Percentiles rank a stretch among this genome's conserved stretches.
phyloP scores from a whole-genome alignment of 2,329 filamentous ascomycete species.

The Nakataea oryzae region DNA sequence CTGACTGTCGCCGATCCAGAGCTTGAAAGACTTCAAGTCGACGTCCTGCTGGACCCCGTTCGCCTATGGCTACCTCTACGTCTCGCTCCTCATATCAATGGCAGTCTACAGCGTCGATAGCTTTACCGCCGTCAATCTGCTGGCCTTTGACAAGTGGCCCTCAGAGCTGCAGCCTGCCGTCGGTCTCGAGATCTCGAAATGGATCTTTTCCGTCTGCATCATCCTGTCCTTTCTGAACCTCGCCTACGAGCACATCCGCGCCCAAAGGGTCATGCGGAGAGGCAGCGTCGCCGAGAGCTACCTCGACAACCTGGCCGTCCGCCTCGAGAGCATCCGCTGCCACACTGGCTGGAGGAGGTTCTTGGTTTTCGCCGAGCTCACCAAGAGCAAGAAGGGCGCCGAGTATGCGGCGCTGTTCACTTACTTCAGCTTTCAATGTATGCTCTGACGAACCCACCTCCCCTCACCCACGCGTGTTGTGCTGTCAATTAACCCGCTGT shows the following conservation, averaged over 20 bases:
- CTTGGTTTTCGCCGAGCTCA: constrained; percentile 83
- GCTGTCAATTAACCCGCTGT: background rate
- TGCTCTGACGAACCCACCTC: constrained; percentile 15
- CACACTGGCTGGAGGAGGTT: constrained; percentile 76
- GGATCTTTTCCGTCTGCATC: constrained; percentile 92
- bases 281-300: constrained; percentile 88
- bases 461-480: background rate
- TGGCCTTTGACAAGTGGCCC: constrained; percentile 84
- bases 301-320: constrained; percentile 75
- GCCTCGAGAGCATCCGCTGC: constrained; percentile 75
- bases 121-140: constrained; percentile 85
- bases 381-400: constrained; percentile 80
- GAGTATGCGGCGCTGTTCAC: constrained; percentile 88
- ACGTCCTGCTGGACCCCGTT: constrained; percentile 66
- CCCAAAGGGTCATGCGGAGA: constrained; percentile 69
- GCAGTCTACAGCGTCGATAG: constrained; percentile 84
- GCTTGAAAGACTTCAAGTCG: constrained; percentile 68
- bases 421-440: constrained; percentile 66
- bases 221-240: constrained; percentile 81
- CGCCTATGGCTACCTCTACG: constrained; percentile 77
- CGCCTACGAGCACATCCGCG: constrained; percentile 68
- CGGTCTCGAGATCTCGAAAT: constrained; percentile 70
- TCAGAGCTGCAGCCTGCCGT: constrained; percentile 72
- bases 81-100: constrained; percentile 67
- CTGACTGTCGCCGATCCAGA: constrained; percentile 18